phyloP scores from a whole-genome alignment of 495 filamentous ascomycete genomes.

The Penicillium longicatenatum region DNA sequence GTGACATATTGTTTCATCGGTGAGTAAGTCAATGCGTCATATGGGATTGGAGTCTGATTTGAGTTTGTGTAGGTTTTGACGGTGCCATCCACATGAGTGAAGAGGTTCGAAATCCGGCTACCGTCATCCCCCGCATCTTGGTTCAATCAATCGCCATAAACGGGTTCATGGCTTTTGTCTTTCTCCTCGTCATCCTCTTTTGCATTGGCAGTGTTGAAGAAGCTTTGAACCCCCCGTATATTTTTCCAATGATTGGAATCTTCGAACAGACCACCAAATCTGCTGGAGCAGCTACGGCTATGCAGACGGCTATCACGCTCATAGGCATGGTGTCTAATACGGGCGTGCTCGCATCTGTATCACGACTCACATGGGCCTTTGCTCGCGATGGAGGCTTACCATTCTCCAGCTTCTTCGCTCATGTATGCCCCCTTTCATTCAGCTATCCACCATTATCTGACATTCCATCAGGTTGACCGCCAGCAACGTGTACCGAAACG shows the following conservation, averaged over 20 bases:
- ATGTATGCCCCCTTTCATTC: constrained; percentile 32
- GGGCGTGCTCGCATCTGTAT: constrained; percentile 44
- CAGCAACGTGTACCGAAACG: constrained; percentile 23
- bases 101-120: constrained; percentile 41
- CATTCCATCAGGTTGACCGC: constrained; percentile 14
- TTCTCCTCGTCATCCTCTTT: constrained; percentile 39
- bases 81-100: constrained; percentile 37
- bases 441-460: neutral
- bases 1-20: constrained; percentile 33
- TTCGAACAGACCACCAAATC: constrained; percentile 30
- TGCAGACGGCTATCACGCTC: constrained; percentile 23
- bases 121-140: constrained; percentile 34
- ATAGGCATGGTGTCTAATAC: constrained; percentile 26
- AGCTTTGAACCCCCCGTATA: constrained; percentile 27
- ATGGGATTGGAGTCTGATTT: neutral
- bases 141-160: constrained; percentile 37
- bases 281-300: constrained; percentile 25
- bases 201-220: constrained; percentile 39
- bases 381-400: constrained; percentile 55
- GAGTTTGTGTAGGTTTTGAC: constrained; percentile 27
- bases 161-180: constrained; percentile 39
- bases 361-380: constrained; percentile 57
- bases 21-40: constrained; percentile 8
- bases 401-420: constrained; percentile 47
- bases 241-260: constrained; percentile 31